These are phyloP conservation scores for Przewalskia tangutica DNA, from an alignment of 257 asterid genomes.

Conservation along the genomic window DNA sequence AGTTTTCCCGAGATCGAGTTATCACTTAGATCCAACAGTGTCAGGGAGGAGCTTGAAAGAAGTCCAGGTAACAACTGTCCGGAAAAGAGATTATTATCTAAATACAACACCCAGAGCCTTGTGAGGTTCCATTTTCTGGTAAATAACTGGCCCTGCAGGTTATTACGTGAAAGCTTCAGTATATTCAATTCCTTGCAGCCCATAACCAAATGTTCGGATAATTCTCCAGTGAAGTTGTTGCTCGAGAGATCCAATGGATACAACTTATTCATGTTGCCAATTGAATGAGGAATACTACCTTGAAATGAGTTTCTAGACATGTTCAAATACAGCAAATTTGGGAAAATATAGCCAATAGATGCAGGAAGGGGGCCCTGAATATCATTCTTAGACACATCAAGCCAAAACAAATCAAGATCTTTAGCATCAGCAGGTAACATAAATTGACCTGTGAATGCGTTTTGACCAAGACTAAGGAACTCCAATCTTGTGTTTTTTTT, in stretches of 20 bases:
- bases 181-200: neutral
- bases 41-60: neutral
- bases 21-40: slow-evolving; percentile 7
- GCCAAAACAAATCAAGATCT: neutral
- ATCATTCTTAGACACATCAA: slow-evolving; percentile 15
- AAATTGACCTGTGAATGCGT: slow-evolving; percentile 10
- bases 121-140: slow-evolving; percentile 14
- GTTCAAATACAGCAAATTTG: slow-evolving; percentile 15
- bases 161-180: slow-evolving; percentile 12
- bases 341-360: slow-evolving; percentile 10
- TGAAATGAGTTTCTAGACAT: slow-evolving; percentile 13
- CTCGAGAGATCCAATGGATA: slow-evolving; percentile 9
- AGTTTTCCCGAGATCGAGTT: slow-evolving; percentile 7
- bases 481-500: slow-evolving; percentile 9
- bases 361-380: slow-evolving; percentile 7
- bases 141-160: slow-evolving; percentile 12
- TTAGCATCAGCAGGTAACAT: neutral
- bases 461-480: slow-evolving; percentile 4
- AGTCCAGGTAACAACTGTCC: slow-evolving; percentile 11
- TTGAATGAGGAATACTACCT: slow-evolving; percentile 12
- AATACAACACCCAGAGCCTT: neutral
- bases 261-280: slow-evolving; percentile 10
- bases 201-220: neutral
- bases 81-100: slow-evolving; percentile 15
- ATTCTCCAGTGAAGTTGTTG: slow-evolving; percentile 12